Evolutionary conservation across 495 filamentous ascomycete species (phyloP), one percentile per base, ranked within the genome.

Genomic region (Tuber umbilicatum): DNA sequence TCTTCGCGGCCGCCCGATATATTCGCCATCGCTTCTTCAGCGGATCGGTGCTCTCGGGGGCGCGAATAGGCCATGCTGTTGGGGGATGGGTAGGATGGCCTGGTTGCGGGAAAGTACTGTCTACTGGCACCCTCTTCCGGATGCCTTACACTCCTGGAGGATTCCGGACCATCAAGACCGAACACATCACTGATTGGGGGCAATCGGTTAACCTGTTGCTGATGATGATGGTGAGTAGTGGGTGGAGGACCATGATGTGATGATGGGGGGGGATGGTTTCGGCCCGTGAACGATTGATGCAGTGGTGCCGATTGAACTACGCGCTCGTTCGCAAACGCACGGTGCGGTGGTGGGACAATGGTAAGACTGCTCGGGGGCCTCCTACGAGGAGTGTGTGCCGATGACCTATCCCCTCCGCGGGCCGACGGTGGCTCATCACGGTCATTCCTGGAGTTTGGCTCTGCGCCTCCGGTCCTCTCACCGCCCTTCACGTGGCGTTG

Each of bases 231-330:
- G 81, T 97, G 93, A 83, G 97, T 95, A 79, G 97, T 94, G 42
- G 93, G 95, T 0, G 92, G 93, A 75, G 90, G 91, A 38, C 91
- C 92, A 69, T 97, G 87, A 74, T 92, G 94, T 12, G 93, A 93
- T 37, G 93, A 91, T 75, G 94, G 92, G 78, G 93, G 91, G 21
- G 92, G 89, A 79, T 93, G 90, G 78, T 94, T 91, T 74, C 92
- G 88, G 68, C 95, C 94, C 21, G 95, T 97, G 83, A 99, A 99
- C 21, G 92, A 94, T 83, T 97, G 94, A 81, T 97, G 88, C n/a
- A 99, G 86, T 21, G 95, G 95, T 3, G 95, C 95, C 7, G 95
- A 99, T 84, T 99, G 95, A 73, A 99, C 94, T 41, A 99, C 94
- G 73, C 95, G 88, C 85, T 99, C 95, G 81, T 95, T 91, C 71